Percentiles rank a stretch among this genome's conserved stretches.
These are phyloP conservation scores for Annulohypoxylon truncatum DNA, from an alignment of 2,329 filamentous ascomycete species.

Conservation along the genomic window DNA sequence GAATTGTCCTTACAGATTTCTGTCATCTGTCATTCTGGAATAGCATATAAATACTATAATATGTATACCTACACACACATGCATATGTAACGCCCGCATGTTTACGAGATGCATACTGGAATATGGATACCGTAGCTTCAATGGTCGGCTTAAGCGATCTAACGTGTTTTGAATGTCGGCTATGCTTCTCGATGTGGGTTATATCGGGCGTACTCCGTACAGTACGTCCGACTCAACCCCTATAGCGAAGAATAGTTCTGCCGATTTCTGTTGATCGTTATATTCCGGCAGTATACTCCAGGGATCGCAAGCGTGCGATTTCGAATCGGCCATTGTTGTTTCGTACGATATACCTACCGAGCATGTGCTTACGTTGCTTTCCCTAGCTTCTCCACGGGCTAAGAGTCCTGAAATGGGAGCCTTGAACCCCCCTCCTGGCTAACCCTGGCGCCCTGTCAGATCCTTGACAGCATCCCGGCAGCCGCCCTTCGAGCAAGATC, in stretches of 20 bases:
- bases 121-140: neutral
- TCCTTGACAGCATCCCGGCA: slow-evolving; percentile 39
- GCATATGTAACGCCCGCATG: neutral
- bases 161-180: slow-evolving; percentile 6
- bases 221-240: slow-evolving; percentile 2
- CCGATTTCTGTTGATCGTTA: slow-evolving; percentile 29
- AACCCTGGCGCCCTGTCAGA: slow-evolving; percentile 38
- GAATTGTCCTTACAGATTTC: slow-evolving; percentile 15
- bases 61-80: slow-evolving; percentile 1
- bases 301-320: slow-evolving; percentile 26
- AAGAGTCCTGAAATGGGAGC: slow-evolving; percentile 37
- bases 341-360: slow-evolving; percentile 35
- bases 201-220: slow-evolving; percentile 1
- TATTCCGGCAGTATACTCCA: slow-evolving; percentile 11
- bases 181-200: slow-evolving; percentile 21
- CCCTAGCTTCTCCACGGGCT: slow-evolving; percentile 36
- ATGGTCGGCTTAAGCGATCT: neutral
- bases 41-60: no score
- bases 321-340: slow-evolving; percentile 31
- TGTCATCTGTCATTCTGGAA: slow-evolving; percentile 1
- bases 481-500: slow-evolving; percentile 38
- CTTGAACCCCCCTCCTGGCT: slow-evolving; percentile 1
- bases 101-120: neutral
- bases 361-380: slow-evolving; percentile 34
- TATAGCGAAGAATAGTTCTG: slow-evolving; percentile 14